Evolutionary conservation across 257 asterid species (phyloP).

Genomic region (Nicotiana paniculata): DNA sequence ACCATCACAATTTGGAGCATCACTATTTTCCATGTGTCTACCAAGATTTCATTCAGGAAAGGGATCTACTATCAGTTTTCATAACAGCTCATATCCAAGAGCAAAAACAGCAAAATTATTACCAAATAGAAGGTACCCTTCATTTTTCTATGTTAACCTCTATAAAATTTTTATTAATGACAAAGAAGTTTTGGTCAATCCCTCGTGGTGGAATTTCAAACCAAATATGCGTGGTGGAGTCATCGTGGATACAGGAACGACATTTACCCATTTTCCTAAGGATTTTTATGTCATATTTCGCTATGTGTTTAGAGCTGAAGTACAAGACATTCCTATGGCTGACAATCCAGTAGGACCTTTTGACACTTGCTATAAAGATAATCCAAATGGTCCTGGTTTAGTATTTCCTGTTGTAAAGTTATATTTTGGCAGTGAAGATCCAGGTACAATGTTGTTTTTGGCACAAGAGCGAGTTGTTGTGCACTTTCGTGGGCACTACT

Average conservation of each 20-base stretch:
- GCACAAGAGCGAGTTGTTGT: not conserved
- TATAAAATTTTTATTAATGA: not conserved
- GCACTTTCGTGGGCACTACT: too few species aligned
- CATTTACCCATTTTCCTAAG: not conserved
- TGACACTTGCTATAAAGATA: not conserved
- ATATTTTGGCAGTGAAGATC: not conserved
- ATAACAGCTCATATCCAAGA: not conserved
- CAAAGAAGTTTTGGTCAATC: not conserved
- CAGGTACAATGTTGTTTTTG: not conserved
- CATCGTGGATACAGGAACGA: not conserved
- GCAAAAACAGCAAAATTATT: not conserved
- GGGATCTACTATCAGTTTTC: not conserved
- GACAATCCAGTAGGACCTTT: not conserved
- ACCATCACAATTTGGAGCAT: not conserved
- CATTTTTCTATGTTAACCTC: not conserved
- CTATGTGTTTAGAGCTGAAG: not conserved
- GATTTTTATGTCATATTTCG: not conserved
- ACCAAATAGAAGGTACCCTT: not conserved
- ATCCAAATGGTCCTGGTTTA: not conserved
- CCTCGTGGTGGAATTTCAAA: not conserved
- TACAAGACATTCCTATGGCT: not conserved
- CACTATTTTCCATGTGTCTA: not conserved
- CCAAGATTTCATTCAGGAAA: not conserved
- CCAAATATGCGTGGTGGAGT: not conserved
- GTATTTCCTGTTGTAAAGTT: not conserved